phyloP scores from a whole-genome alignment of 441 rosid genomes.

The Pelargonium citronellum region DNA sequence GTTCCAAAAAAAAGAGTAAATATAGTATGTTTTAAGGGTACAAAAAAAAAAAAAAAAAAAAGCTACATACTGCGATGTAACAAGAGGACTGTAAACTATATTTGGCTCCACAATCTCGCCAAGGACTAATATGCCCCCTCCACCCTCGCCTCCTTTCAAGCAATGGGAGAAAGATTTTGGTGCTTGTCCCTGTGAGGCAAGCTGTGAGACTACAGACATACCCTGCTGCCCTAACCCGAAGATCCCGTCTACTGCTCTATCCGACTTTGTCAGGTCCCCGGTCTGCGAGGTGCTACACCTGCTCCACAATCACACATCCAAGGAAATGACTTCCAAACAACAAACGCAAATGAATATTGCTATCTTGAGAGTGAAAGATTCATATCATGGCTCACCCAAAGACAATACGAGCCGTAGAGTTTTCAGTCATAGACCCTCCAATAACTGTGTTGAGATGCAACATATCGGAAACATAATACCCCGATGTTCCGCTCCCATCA shows the following conservation, averaged over 20 bases:
- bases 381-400: constrained; percentile 44
- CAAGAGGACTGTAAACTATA: constrained; percentile 64
- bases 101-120: constrained; percentile 70
- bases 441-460: constrained; percentile 47
- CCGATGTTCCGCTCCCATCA: constrained; percentile 72
- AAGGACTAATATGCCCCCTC: constrained; percentile 71
- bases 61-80: constrained; percentile 51
- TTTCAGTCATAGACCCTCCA: constrained; percentile 44
- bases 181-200: constrained; percentile 53
- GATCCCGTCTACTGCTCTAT: constrained; percentile 72
- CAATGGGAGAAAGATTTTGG: constrained; percentile 72
- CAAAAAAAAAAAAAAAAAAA: background rate
- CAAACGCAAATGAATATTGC: background rate
- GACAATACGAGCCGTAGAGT: constrained; percentile 49
- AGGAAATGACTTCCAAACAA: constrained; percentile 13
- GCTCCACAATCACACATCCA: constrained; percentile 18
- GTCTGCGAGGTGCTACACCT: constrained; percentile 70
- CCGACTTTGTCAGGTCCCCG: constrained; percentile 57
- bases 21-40: background rate
- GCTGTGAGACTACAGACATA: constrained; percentile 55
- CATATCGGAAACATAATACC: constrained; percentile 54
- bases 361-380: background rate
- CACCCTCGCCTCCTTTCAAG: constrained; percentile 59
- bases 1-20: no score
- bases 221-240: constrained; percentile 71